Conservation (phyloP, 148 eudicot species). For the Fagopyrum tataricum region DNA sequence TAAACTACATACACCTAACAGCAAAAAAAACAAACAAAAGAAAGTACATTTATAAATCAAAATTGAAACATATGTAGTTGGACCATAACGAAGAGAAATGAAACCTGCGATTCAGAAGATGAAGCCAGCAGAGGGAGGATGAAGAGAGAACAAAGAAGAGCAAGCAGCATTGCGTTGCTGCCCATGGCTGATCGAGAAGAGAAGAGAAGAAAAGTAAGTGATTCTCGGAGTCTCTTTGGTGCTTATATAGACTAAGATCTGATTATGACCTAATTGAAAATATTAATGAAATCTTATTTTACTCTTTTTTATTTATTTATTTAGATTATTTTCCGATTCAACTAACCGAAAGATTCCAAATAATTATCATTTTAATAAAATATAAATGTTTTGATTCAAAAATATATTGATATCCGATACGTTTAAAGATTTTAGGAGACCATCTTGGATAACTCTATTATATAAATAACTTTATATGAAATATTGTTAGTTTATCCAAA, state of each 20-base stretch:
- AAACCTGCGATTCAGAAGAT: conserved; percentile 25
- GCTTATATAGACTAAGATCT: not conserved
- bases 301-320: too few relatives aligned
- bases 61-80: not conserved
- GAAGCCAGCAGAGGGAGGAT: conserved; percentile 19
- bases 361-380: too few relatives aligned
- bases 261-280: too few relatives aligned
- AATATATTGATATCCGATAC: too few relatives aligned
- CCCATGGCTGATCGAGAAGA: not conserved
- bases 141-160: conserved; percentile 12
- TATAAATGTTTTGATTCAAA: too few relatives aligned
- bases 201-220: not conserved
- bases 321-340: too few relatives aligned
- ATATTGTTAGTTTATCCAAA: too few relatives aligned
- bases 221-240: not conserved
- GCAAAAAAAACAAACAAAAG: not conserved
- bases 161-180: not conserved
- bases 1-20: conserved; percentile 70
- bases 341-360: too few relatives aligned
- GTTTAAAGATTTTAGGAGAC: too few relatives aligned
- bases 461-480: too few relatives aligned
- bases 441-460: too few relatives aligned
- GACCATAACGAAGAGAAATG: not conserved
- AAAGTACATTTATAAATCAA: not conserved
- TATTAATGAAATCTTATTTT: too few relatives aligned